phyloP scores from a whole-genome alignment of 164 flowering plant genomes.

The Chimonanthus praecox region DNA sequence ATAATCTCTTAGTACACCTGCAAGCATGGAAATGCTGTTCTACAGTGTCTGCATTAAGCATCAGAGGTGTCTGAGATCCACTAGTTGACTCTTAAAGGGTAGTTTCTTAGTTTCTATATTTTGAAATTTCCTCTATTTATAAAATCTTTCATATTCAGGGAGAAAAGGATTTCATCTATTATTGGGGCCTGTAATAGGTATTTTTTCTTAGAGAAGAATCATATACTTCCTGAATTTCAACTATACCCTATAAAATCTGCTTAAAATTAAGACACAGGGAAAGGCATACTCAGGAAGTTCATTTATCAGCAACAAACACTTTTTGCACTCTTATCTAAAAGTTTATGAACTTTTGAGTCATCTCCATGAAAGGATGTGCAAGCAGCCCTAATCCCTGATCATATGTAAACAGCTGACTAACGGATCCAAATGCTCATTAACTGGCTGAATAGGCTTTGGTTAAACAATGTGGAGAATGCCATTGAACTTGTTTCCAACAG shows the following conservation, averaged over 20 bases:
- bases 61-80: too few relatives aligned
- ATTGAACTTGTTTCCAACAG: not conserved
- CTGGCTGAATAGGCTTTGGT: not conserved
- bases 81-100: too few relatives aligned
- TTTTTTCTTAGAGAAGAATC: not conserved
- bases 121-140: too few relatives aligned
- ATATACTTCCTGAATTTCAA: not conserved
- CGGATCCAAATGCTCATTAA: not conserved
- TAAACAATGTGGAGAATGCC: not conserved
- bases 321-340: not conserved
- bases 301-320: not conserved
- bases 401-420: not conserved
- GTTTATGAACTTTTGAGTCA: not conserved
- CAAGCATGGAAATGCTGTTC: too few relatives aligned
- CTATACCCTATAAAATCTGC: not conserved
- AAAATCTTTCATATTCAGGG: too few relatives aligned
- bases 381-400: not conserved
- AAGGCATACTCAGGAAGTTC: not conserved
- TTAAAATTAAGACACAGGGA: not conserved
- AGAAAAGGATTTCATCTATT: too few relatives aligned
- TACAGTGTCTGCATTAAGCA: too few relatives aligned
- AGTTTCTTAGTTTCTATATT: too few relatives aligned
- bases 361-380: not conserved
- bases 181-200: not conserved
- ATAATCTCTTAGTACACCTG: too few relatives aligned